Evolutionary conservation across 176 grass and related monocot species (phyloP), one percentile per base, ranked within the genome.

Genomic region (Poa pratensis): DNA sequence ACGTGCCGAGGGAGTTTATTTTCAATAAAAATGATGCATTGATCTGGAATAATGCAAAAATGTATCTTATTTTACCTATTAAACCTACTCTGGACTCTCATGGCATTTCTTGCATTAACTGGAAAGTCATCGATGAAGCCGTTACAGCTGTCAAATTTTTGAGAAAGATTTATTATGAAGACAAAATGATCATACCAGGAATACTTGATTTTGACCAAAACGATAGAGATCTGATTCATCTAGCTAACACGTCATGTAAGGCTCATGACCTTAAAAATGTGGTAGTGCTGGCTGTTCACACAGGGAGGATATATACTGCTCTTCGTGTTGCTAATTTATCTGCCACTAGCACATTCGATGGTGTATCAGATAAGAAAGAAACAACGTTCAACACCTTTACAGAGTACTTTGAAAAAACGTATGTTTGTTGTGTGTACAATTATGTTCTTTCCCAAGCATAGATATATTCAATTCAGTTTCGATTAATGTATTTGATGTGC

Each of bases 381-480:
- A 53, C 67, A 85, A 58, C 85, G 63, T 94, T 89, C 28, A 39
- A 1, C 26, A 95, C 96, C 68, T 95, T 90, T 62, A 34, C 73
- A 53, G 89, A 98, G 55, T 98, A 95, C 24, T 98, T 95, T 59
- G 82, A 74, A 51, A 94, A 94, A 11, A 98, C 89, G 96, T 98
- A 89, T 79, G 96, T 75, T 80, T 27, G 22, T 26, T 69, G n/a
- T 81, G 32, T 67, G 0, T 43, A 79, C 73, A 23, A 23, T 61
- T 32, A 46, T 80, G 35, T 67, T 17, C 66, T 73, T 76, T n/a
- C 59, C 35, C 26, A 86, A 65, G 10, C 64, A 83, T 73, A 27
- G 16, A 75, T 17, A 63, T 4, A 7, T 64, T 73, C 20, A 53
- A 85, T 15, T 39, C 23, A 43, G 5, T 32, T 26, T 83, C 6